Evolutionary conservation across 306 rosid genomes (phyloP).

Genomic region (Styphnolobium japonicum): DNA sequence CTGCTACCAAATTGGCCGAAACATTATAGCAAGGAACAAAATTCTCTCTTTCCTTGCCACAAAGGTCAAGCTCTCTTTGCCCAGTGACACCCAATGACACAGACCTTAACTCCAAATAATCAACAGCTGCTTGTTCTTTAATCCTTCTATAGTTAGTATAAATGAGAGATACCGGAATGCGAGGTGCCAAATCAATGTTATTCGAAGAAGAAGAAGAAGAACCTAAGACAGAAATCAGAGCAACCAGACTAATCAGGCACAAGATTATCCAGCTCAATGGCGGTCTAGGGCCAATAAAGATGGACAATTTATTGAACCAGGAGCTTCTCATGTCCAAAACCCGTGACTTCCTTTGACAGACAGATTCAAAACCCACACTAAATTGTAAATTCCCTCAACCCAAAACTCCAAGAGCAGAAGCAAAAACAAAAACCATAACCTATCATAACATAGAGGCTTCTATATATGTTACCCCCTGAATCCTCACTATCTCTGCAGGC

Average conservation of each 20-base stretch:
- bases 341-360: slow-evolving; percentile 29
- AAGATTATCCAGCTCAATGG: slow-evolving; percentile 66
- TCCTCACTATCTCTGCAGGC: slow-evolving; percentile 33
- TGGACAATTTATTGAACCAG: slow-evolving; percentile 67
- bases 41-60: slow-evolving; percentile 82
- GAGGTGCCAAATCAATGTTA: slow-evolving; percentile 43
- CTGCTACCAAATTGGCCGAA: slow-evolving; percentile 61
- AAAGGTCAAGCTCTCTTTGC: slow-evolving; percentile 65
- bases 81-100: slow-evolving; percentile 44
- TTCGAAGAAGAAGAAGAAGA: slow-evolving; percentile 62
- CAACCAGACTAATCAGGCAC: slow-evolving; percentile 63
- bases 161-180: slow-evolving; percentile 43
- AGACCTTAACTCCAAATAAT: slow-evolving; percentile 69
- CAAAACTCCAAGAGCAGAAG: slow-evolving; percentile 48
- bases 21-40: slow-evolving; percentile 83
- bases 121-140: slow-evolving; percentile 71
- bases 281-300: slow-evolving; percentile 59
- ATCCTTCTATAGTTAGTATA: slow-evolving; percentile 75
- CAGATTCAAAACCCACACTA: slow-evolving; percentile 37
- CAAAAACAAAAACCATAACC: slow-evolving; percentile 47
- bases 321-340: slow-evolving; percentile 79
- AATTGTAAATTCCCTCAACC: slow-evolving; percentile 27
- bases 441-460: slow-evolving; percentile 41
- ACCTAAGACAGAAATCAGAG: slow-evolving; percentile 58
- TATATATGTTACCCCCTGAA: slow-evolving; percentile 35